Conservation (phyloP, 495 filamentous ascomycete genomes). For the Tuber brumale region DNA sequence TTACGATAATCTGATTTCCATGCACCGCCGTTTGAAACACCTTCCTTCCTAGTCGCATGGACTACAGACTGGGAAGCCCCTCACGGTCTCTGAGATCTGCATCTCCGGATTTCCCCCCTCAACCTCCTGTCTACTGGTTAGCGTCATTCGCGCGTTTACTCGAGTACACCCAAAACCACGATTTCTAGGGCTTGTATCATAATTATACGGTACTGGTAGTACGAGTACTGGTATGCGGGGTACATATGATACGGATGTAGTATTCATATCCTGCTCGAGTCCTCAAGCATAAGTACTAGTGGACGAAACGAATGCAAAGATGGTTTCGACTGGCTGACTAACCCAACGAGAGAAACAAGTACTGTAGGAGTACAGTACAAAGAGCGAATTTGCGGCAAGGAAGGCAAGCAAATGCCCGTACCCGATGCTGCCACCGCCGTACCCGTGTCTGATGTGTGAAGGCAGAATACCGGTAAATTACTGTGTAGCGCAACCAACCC, state of each 20-base stretch:
- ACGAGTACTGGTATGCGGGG: neutral
- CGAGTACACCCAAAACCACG: neutral
- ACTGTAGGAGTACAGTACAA: neutral
- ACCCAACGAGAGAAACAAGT: neutral
- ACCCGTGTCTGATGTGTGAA: neutral
- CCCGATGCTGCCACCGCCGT: neutral
- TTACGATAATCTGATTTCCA: neutral
- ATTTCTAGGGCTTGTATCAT: neutral
- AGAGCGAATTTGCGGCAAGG: neutral
- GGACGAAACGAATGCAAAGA: neutral
- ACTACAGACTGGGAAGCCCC: neutral
- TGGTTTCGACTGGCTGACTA: neutral
- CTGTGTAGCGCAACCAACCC: too few relatives aligned
- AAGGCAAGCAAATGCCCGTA: neutral
- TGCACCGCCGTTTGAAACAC: neutral
- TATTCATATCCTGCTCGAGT: neutral
- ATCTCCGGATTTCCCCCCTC: neutral
- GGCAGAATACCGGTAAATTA: too few relatives aligned
- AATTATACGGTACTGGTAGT: neutral
- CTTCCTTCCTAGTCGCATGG: neutral
- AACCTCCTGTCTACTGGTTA: neutral
- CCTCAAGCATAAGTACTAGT: neutral
- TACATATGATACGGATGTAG: neutral
- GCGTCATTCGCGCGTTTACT: neutral
- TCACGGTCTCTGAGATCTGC: neutral